Evolutionary conservation across 352 stramenopile genomes (phyloP).

Genomic region (Phytophthora pistaciae): DNA sequence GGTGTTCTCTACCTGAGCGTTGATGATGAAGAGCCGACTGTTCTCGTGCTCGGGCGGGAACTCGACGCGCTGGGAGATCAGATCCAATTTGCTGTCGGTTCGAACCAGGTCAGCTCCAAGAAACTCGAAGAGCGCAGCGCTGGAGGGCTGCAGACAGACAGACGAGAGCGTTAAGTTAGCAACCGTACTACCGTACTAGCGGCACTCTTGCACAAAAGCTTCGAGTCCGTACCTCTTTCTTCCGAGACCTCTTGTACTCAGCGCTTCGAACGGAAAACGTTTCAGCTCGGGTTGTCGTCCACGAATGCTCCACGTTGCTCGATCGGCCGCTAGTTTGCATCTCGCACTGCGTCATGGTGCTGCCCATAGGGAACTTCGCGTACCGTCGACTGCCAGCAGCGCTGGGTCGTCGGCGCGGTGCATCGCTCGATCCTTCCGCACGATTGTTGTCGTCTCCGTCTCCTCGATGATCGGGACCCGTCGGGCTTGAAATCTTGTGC

Average conservation of each 20-base stretch:
- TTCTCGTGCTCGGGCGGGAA: constrained; percentile 62
- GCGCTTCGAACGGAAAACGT: constrained; percentile 76
- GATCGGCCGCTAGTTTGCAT: constrained; percentile 56
- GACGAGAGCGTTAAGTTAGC: not conserved
- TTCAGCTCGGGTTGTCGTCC: constrained; percentile 56
- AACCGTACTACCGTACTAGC: not conserved
- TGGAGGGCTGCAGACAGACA: constrained; percentile 46
- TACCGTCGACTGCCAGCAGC: constrained; percentile 21
- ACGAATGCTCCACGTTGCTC: constrained; percentile 66
- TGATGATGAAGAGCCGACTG: constrained; percentile 83
- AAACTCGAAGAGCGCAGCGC: constrained; percentile 80
- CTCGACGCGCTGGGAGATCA: constrained; percentile 78
- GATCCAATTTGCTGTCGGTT: constrained; percentile 75
- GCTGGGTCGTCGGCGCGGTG: constrained; percentile 16
- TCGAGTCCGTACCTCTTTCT: constrained; percentile 64
- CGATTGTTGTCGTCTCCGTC: not conserved
- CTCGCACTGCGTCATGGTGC: constrained; percentile 62
- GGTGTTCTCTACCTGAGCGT: constrained; percentile 62
- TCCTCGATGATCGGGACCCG: constrained; percentile 8
- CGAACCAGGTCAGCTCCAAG: constrained; percentile 77
- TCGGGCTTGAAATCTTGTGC: constrained; percentile 42
- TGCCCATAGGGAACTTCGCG: constrained; percentile 64
- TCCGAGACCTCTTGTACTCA: constrained; percentile 86
- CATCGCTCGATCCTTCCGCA: constrained; percentile 8
- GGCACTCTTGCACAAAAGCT: not conserved